Evolutionary conservation across 495 filamentous ascomycete species (phyloP), one percentile per base, ranked within the genome.

Genomic region (Terfezia claveryi): DNA sequence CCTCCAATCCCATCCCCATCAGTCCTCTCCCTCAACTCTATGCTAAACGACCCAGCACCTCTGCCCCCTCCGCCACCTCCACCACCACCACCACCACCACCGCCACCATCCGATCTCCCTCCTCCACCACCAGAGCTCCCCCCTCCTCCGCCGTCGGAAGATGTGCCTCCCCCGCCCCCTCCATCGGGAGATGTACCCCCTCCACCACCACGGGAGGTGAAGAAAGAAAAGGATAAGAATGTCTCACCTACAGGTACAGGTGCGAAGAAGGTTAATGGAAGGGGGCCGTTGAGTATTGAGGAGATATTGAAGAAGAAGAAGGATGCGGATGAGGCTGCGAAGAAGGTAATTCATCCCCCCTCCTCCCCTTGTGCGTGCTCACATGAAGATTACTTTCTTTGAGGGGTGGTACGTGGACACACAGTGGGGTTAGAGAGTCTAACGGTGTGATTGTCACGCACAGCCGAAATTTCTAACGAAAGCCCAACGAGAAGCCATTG

Each of bases 391-490:
- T 20, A 20, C 20, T 20, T 20, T 20, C 20, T 1, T 20, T 20
- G 20, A 20, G 20, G 52, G 41, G 44, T 32, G 27, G 27, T 32
- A 32, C 23, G 57, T 46, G 36, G 3, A 9, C 8, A 50, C 16
- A 38, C 54, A 36, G 10, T 44, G 49, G 63, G 61, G 62, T n/a
- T 57, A 46, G 56, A 36, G 23, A 61, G 27, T 3, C 56, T 57
- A 50, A 51, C 56, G 60, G 54, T 55, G 37, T 23, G 23, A 20
- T 2, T 20, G 20, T 20, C 20, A 20, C 20, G 20, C 20, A 20
- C 64, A 93, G 77, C 92, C 92, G 4, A 88, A 89, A 71, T 98
- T 94, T 66, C 69, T 98, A 10, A 82, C 85, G 3, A 94, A 88
- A 72, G 83, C 83, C 37, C 76, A 95, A 66, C 80, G 91, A 41